phyloP scores from a whole-genome alignment of 495 filamentous ascomycete species.

The Penicillium coprophilum region DNA sequence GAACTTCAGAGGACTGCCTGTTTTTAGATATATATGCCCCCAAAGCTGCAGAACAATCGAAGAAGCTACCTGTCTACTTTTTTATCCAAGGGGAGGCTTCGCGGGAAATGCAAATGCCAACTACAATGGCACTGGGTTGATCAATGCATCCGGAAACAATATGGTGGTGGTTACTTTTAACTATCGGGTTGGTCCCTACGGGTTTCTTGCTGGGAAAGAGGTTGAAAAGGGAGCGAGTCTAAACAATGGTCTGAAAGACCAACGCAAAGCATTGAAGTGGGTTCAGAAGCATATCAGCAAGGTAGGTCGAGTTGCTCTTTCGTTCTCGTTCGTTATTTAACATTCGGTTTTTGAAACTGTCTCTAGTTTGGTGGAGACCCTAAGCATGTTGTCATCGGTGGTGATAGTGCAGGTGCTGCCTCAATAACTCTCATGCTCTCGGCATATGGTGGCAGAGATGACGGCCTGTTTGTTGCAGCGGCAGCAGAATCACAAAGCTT shows the following conservation, averaged over 20 bases:
- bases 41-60: constrained; percentile 41
- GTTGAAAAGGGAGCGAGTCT: constrained; percentile 54
- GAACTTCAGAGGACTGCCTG: constrained; percentile 68
- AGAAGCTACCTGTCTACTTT: constrained; percentile 65
- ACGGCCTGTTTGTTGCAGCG: constrained; percentile 60
- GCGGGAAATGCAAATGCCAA: constrained; percentile 61
- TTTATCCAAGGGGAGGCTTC: constrained; percentile 79
- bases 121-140: constrained; percentile 61
- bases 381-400: constrained; percentile 66
- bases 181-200: constrained; percentile 73
- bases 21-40: constrained; percentile 75
- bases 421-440: constrained; percentile 66
- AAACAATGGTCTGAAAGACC: constrained; percentile 73
- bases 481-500: constrained; percentile 68
- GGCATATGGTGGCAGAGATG: constrained; percentile 57
- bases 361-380: constrained; percentile 71
- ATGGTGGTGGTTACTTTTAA: constrained; percentile 77
- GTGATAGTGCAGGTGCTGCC: constrained; percentile 69
- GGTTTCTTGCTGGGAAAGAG: constrained; percentile 66
- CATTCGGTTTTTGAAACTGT: not conserved
- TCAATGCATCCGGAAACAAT: constrained; percentile 55
- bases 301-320: constrained; percentile 29
- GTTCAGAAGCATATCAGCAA: constrained; percentile 61
- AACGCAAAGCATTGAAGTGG: constrained; percentile 66
- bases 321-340: not conserved